Conservation (phyloP, 176 grass and related monocot species). For the Areca catechu region DNA sequence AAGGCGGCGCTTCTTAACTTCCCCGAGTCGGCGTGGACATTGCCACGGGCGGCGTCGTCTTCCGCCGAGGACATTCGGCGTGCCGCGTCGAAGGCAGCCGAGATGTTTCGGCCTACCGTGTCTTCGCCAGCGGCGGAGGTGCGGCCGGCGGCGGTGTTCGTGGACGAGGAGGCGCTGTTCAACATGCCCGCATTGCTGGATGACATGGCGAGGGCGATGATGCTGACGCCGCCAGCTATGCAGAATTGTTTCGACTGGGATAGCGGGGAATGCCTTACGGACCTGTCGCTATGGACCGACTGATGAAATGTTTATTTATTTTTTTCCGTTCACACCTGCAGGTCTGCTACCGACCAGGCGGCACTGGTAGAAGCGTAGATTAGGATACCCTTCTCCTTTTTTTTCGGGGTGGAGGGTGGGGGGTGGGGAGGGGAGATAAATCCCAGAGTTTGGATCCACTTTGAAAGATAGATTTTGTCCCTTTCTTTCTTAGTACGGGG, state of each 20-base stretch:
- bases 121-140: neutral
- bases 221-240: constrained; percentile 6
- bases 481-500: no score
- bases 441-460: no score
- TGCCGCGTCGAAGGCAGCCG: constrained; percentile 22
- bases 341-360: no score
- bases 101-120: constrained; percentile 6
- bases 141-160: neutral
- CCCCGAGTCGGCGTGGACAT: constrained; percentile 16
- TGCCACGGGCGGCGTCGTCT: constrained; percentile 7
- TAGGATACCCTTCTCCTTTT: no score
- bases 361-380: no score
- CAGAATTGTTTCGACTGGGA: neutral
- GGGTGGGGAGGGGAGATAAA: no score
- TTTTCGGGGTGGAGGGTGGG: no score
- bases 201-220: constrained; percentile 10
- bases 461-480: no score
- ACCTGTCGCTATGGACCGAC: no score
- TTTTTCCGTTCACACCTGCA: no score
- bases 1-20: constrained; percentile 22
- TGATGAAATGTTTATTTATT: no score
- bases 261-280: neutral
- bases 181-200: constrained; percentile 7
- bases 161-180: constrained; percentile 13
- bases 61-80: constrained; percentile 16